These are phyloP conservation scores for Coniochaeta pulveracea DNA, from an alignment of 2,329 filamentous ascomycete genomes.

Conservation along the genomic window DNA sequence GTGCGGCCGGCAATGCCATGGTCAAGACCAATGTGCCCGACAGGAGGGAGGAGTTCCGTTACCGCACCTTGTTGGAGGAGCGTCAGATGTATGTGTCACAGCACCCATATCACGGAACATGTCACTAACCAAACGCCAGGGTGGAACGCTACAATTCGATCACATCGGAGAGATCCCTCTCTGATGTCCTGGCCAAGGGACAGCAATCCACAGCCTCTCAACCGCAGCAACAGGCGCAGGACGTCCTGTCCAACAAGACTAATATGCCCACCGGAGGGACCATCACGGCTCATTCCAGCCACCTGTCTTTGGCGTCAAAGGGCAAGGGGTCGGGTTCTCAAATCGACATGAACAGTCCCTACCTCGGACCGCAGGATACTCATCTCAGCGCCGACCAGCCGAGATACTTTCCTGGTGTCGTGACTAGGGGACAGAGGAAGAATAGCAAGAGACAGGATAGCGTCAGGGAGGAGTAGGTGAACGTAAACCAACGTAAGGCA, in stretches of 20 bases:
- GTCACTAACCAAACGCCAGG: constrained; percentile 15
- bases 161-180: constrained; percentile 10
- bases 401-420: constrained; percentile 60
- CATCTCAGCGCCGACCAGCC: constrained; percentile 37
- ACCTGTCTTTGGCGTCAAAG: not conserved
- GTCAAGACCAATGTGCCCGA: constrained; percentile 95
- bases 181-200: constrained; percentile 1
- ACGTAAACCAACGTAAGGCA: too few relatives aligned
- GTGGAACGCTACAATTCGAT: constrained; percentile 30
- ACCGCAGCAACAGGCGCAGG: constrained; percentile 1
- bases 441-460: constrained; percentile 25
- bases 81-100: constrained; percentile 58
- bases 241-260: constrained; percentile 12
- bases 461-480: too few relatives aligned
- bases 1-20: constrained; percentile 79
- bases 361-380: constrained; percentile 4
- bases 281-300: constrained; percentile 2
- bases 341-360: constrained; percentile 9
- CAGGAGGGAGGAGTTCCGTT: constrained; percentile 77
- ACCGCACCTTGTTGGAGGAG: constrained; percentile 79
- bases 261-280: constrained; percentile 4
- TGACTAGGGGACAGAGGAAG: constrained; percentile 38
- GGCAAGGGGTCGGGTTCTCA: constrained; percentile 3
- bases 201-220: not conserved
- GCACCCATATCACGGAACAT: not conserved